Evolutionary conservation across 2,329 filamentous ascomycete species (phyloP).

Genomic region (Decorospora gaudefroyi): DNA sequence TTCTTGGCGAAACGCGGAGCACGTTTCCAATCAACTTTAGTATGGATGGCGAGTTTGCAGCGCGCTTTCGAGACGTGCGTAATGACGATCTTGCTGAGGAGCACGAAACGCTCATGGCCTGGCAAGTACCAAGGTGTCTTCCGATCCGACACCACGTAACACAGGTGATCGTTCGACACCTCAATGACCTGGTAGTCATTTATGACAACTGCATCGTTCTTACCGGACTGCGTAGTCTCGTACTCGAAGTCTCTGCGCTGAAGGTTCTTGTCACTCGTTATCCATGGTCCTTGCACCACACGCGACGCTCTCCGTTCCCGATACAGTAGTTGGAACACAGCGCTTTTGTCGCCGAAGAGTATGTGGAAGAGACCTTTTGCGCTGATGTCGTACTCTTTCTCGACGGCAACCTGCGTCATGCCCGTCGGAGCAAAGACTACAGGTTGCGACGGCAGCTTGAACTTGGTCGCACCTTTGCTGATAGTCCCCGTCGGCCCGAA

Average conservation of each 20-base stretch:
- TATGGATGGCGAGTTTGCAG: constrained; percentile 88
- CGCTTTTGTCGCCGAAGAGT: constrained; percentile 93
- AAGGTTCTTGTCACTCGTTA: constrained; percentile 67
- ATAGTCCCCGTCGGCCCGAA: constrained; percentile 52
- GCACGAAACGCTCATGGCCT: constrained; percentile 74
- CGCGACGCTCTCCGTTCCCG: constrained; percentile 60
- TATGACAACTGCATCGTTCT: constrained; percentile 57
- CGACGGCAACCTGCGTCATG: constrained; percentile 74
- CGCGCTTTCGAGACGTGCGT: constrained; percentile 90
- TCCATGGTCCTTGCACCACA: constrained; percentile 87
- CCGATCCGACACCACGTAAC: constrained; percentile 68
- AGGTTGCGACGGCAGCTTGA: constrained; percentile 79
- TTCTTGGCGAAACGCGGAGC: constrained; percentile 49
- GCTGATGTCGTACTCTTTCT: constrained; percentile 85
- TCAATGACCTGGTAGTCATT: constrained; percentile 87
- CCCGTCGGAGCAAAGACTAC: constrained; percentile 83
- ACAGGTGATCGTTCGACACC: constrained; percentile 60
- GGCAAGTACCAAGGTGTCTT: constrained; percentile 82
- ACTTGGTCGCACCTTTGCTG: constrained; percentile 64
- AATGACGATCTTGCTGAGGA: constrained; percentile 90
- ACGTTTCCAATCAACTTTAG: constrained; percentile 83
- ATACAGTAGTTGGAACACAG: constrained; percentile 89
- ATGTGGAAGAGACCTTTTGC: constrained; percentile 96
- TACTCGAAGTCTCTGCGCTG: constrained; percentile 82
- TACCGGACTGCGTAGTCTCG: constrained; percentile 62